Base-by-base conservation (phyloP, 345 rosid genomes). In the Geranium brycei region DNA sequence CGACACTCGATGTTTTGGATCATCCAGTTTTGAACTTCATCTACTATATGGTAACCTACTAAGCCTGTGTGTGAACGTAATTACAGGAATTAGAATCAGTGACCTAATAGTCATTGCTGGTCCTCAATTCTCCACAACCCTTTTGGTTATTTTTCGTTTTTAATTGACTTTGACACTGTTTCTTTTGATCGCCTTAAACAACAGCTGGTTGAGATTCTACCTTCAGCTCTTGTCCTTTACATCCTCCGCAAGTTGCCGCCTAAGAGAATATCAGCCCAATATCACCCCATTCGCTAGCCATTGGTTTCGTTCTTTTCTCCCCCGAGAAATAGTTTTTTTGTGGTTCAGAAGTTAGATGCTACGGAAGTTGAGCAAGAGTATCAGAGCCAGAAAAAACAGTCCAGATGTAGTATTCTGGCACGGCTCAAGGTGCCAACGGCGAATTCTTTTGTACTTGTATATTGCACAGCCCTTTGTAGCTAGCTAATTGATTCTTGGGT, bases 171-270 rank as follows among this genome's bases (percentile, higher is more conserved):
- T 14, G 16, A 62, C 18, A 56, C 40, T 30, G 10, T 68, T 10
- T 55, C 66, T 72, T 16, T 59, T 6, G 19, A 10, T 74, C 51
- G 17, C 19, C 63, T 64, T 59, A 62, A 75, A 80, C 58, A 17
- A 51, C 87, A 95, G 97, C 74, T 95, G 47, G 96, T 84, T 13
- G 99, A 95, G 89, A 88, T 95, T 67, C 84, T 91, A 61, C 99
- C 99, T 65, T 91, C 99, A 1, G 93, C 99, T 40, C 77, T 95
- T 15, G 97, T 91, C 67, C 88, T 95, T 58, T 91, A 76, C 74
- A 91, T 95, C 71, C 76, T 95, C 61, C 95, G 97, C 3, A 88
- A 91, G 85, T 67, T 91, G 86, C 96, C 96, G 60, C 95, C 97
- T 19, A 95, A 88, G 85, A 81, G 97, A 82, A 66, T 88, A 61